phyloP scores from a whole-genome alignment of 129 eudicot genomes.

The Escallonia herrerae region DNA sequence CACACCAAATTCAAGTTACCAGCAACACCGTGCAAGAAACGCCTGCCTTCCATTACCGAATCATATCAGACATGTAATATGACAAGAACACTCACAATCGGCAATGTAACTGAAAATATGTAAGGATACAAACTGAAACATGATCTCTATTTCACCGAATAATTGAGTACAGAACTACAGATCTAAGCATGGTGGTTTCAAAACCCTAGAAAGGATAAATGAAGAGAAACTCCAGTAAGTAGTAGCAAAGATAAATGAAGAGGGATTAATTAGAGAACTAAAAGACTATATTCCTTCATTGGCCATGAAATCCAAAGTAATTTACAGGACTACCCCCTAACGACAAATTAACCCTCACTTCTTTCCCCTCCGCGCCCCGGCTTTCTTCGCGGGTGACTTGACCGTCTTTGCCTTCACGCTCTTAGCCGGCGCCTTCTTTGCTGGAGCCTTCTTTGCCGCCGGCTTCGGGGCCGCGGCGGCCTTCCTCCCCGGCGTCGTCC shows the following conservation, averaged over 20 bases:
- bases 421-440: constrained; percentile 36
- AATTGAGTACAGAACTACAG: too few relatives aligned
- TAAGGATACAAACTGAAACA: too few relatives aligned
- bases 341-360: constrained; percentile 14
- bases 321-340: constrained; percentile 32
- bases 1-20: too few relatives aligned
- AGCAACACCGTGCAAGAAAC: too few relatives aligned
- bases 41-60: too few relatives aligned
- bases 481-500: constrained; percentile 41
- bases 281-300: constrained; percentile 26
- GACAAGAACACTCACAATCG: too few relatives aligned
- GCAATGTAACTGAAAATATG: too few relatives aligned
- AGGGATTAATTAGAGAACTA: background rate
- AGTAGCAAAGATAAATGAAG: background rate
- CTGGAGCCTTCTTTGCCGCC: constrained; percentile 30
- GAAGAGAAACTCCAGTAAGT: background rate
- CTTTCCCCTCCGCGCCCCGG: constrained; percentile 21
- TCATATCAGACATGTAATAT: too few relatives aligned
- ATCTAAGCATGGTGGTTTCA: background rate
- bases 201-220: background rate
- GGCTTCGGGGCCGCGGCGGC: constrained; percentile 16
- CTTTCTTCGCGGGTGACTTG: constrained; percentile 33
- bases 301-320: constrained; percentile 26
- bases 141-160: too few relatives aligned
- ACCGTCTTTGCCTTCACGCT: constrained; percentile 13